Conservation (phyloP, 352 stramenopile genomes). For the Blastocystis sp. region DNA sequence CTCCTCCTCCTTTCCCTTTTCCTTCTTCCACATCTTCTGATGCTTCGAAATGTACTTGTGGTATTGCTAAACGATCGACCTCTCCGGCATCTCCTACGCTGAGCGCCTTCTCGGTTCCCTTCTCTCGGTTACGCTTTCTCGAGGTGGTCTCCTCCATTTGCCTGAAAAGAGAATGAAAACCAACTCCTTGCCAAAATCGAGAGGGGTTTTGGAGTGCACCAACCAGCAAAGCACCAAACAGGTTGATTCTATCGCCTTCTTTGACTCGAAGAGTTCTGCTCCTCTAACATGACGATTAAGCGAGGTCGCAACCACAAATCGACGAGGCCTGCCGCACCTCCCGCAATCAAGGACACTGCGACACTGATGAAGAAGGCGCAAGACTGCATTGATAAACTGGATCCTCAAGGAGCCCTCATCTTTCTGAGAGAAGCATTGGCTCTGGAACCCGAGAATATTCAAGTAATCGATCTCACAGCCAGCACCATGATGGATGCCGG, state of each 20-base stretch:
- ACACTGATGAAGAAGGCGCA: constrained; percentile 49
- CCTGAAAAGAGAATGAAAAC: too few relatives aligned
- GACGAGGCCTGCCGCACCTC: background rate
- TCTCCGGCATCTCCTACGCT: background rate
- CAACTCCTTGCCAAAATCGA: too few relatives aligned
- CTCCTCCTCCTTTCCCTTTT: background rate
- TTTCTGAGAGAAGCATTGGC: constrained; percentile 26
- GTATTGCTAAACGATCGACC: background rate
- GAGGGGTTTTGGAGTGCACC: too few relatives aligned
- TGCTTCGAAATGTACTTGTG: background rate
- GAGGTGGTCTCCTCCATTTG: background rate
- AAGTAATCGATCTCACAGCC: constrained; percentile 45
- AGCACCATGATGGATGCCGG: constrained; percentile 12
- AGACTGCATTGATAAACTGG: constrained; percentile 33
- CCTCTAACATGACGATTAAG: too few relatives aligned
- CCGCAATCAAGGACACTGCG: constrained; percentile 11
- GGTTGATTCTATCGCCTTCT: too few relatives aligned
- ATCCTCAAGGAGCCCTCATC: constrained; percentile 1
- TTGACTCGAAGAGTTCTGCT: too few relatives aligned
- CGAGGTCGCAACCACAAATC: too few relatives aligned
- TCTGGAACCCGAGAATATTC: constrained; percentile 18
- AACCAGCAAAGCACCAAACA: too few relatives aligned
- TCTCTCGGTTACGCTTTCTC: background rate
- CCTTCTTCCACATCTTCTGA: background rate
- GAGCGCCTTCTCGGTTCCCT: background rate